phyloP scores from a whole-genome alignment of 176 grass and related monocot genomes.

The Puccinellia tenuiflora region DNA sequence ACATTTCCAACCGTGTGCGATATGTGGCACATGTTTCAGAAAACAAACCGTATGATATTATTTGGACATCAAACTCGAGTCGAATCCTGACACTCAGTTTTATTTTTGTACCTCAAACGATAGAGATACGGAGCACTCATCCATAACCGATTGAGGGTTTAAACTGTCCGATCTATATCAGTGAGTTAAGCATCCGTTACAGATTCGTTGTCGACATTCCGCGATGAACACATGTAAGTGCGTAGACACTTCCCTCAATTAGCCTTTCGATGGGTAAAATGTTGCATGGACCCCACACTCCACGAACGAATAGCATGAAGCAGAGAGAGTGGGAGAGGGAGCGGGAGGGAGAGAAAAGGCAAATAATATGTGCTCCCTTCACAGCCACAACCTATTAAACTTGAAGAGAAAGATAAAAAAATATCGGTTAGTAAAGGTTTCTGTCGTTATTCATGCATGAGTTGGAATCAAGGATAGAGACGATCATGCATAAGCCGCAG shows the following conservation, averaged over 20 bases:
- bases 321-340: not conserved
- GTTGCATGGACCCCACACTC: slow-evolving; percentile 23
- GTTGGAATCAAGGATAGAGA: slow-evolving; percentile 24
- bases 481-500: slow-evolving; percentile 2
- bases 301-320: slow-evolving; percentile 23
- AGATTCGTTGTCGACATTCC: not conserved
- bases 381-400: slow-evolving; percentile 30
- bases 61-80: too few relatives aligned
- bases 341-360: not conserved
- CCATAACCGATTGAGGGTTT: too few relatives aligned
- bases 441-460: not conserved
- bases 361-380: slow-evolving; percentile 16
- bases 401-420: not conserved
- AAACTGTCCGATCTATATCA: too few relatives aligned
- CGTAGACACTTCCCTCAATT: not conserved
- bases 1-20: too few relatives aligned
- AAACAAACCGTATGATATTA: too few relatives aligned
- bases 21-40: too few relatives aligned
- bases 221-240: not conserved
- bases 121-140: too few relatives aligned
- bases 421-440: not conserved
- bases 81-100: too few relatives aligned
- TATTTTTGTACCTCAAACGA: too few relatives aligned
- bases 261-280: slow-evolving; percentile 4
- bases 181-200: too few relatives aligned